These are phyloP conservation scores for Echites panduratus DNA, from an alignment of 257 asterid genomes.

Conservation along the genomic window DNA sequence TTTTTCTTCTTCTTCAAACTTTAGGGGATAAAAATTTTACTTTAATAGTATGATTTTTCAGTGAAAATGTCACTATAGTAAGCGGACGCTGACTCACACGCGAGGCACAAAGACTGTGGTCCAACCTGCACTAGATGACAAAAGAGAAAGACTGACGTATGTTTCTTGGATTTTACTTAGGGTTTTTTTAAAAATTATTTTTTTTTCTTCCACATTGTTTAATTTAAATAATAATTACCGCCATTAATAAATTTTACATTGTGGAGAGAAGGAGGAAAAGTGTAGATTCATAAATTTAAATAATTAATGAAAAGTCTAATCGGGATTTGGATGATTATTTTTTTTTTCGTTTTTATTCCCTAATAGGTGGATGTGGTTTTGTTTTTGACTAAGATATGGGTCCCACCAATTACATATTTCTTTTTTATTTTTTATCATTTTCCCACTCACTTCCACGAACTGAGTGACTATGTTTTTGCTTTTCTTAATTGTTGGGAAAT, in stretches of 20 bases:
- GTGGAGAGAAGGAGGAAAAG: too few relatives aligned
- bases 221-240: neutral
- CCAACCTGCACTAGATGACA: slow-evolving; percentile 36
- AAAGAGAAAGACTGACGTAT: slow-evolving; percentile 26
- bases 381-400: slow-evolving; percentile 2
- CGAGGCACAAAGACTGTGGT: slow-evolving; percentile 19
- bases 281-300: neutral
- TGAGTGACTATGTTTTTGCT: too few relatives aligned
- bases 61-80: too few relatives aligned
- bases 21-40: too few relatives aligned
- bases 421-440: too few relatives aligned
- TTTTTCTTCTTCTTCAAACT: too few relatives aligned
- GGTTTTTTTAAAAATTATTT: too few relatives aligned
- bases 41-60: too few relatives aligned
- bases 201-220: neutral
- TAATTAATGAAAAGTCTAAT: neutral
- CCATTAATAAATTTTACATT: neutral
- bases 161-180: slow-evolving; percentile 8
- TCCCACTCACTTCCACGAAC: neutral
- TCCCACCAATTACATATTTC: too few relatives aligned
- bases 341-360: neutral
- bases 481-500: neutral
- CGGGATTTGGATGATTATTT: neutral
- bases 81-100: slow-evolving; percentile 16
- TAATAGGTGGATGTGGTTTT: neutral